These are phyloP conservation scores for Pyrenophora graminea DNA, from an alignment of 2,329 filamentous ascomycete species.

Conservation along the genomic window DNA sequence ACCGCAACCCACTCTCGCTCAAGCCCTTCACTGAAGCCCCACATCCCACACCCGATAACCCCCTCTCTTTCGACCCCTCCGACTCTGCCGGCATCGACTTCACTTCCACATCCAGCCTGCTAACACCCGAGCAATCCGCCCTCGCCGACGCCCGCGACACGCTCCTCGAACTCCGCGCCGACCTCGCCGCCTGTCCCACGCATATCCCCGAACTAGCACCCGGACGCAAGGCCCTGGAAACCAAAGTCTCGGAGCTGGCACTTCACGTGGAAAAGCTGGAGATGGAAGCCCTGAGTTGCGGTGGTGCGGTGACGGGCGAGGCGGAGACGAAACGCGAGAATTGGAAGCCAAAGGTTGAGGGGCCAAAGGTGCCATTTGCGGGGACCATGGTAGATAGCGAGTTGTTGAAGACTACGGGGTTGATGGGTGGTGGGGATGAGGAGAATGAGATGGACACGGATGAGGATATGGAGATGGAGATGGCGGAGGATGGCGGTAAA, in stretches of 20 bases:
- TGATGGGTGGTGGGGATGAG: constrained; percentile 6
- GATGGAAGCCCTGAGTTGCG: constrained; percentile 20
- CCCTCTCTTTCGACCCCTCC: constrained; percentile 18
- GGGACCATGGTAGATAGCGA: constrained; percentile 39
- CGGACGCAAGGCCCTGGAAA: constrained; percentile 25
- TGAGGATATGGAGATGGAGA: not conserved
- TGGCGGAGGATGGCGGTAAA: not conserved
- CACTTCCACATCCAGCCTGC: constrained; percentile 11
- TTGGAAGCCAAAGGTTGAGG: constrained; percentile 26
- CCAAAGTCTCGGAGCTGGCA: constrained; percentile 25
- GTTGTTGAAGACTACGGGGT: constrained; percentile 35
- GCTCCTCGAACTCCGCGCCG: constrained; percentile 21
- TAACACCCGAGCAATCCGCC: constrained; percentile 25
- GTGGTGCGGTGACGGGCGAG: constrained; percentile 21
- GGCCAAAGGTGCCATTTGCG: constrained; percentile 32
- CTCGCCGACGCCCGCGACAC: constrained; percentile 18
- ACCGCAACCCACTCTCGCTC: constrained; percentile 35
- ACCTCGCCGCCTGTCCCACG: constrained; percentile 25
- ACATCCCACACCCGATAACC: constrained; percentile 21
- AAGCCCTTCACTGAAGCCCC: constrained; percentile 12
- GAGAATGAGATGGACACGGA: constrained; percentile 1
- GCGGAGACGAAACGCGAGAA: constrained; percentile 19
- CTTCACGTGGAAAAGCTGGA: constrained; percentile 20
- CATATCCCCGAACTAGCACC: constrained; percentile 16
- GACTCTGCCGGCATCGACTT: not conserved